Evolutionary conservation across 306 rosid genomes (phyloP).

Genomic region (Spatholobus suberectus): DNA sequence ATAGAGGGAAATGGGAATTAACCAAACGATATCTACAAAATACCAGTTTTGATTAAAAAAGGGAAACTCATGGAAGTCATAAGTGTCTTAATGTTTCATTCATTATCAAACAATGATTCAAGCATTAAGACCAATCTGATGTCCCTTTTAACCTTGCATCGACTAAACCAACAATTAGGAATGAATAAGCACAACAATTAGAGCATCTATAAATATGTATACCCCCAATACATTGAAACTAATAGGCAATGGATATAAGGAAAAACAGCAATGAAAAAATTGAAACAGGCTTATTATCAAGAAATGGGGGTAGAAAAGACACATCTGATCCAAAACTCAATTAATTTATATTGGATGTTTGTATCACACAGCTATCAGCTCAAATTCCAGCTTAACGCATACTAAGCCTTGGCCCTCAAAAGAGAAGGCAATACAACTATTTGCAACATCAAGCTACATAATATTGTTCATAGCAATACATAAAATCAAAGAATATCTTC

Average conservation of each 20-base stretch:
- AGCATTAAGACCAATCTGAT: conserved; percentile 12
- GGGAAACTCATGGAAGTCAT: neutral
- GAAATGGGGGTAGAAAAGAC: neutral
- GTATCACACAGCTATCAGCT: conserved; percentile 4
- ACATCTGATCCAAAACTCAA: neutral
- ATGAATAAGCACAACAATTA: conserved; percentile 15
- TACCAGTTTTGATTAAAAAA: conserved; percentile 5
- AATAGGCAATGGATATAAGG: neutral
- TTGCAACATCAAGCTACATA: conserved; percentile 23
- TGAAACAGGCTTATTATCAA: conserved; percentile 28
- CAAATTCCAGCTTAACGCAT: conserved; percentile 23
- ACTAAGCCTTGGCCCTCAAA: conserved; percentile 48
- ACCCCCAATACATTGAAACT: conserved; percentile 5
- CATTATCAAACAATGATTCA: neutral
- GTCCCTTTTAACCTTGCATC: neutral
- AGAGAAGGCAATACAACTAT: conserved; percentile 16
- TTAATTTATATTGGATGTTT: conserved; percentile 14
- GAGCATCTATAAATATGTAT: neutral
- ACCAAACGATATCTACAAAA: conserved; percentile 12
- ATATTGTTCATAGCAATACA: neutral
- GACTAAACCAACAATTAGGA: conserved; percentile 25
- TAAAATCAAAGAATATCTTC: conserved; percentile 12
- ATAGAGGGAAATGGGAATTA: conserved; percentile 28
- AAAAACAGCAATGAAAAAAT: neutral
- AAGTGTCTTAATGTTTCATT: neutral